Percentiles rank a stretch among this genome's conserved stretches.
Conservation (phyloP, 306 rosid species). For the Acacia acuminata region DNA sequence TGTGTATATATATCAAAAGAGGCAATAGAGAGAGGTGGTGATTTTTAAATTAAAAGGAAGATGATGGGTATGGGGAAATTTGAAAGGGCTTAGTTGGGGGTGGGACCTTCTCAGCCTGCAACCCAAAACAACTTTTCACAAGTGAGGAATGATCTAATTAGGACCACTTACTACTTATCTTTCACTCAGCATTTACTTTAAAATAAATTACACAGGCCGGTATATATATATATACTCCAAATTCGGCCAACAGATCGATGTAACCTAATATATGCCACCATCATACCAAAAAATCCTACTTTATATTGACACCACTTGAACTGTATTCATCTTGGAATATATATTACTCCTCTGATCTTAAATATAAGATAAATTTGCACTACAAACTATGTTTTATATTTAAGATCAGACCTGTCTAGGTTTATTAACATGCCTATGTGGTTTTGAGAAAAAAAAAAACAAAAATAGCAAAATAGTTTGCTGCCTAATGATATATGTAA, state of each 20-base stretch:
- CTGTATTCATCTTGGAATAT: neutral
- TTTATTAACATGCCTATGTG: neutral
- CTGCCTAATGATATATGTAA: neutral
- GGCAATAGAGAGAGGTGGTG: conserved; percentile 36
- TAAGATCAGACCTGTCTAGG: too few species aligned
- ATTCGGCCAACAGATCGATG: neutral
- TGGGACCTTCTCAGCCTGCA: conserved; percentile 46
- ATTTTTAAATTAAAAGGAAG: conserved; percentile 33
- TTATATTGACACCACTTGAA: conserved; percentile 14
- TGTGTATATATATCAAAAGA: conserved; percentile 38
- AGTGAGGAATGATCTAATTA: conserved; percentile 23
- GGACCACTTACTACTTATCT: conserved; percentile 36
- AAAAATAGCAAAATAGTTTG: neutral
- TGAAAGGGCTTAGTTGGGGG: conserved; percentile 52
- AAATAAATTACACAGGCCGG: conserved; percentile 22
- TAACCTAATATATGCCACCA: neutral
- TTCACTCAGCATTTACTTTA: neutral
- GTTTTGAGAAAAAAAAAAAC: neutral
- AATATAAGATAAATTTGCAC: too few species aligned
- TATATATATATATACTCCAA: neutral
- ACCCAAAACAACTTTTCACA: conserved; percentile 47
- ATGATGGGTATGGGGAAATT: conserved; percentile 29
- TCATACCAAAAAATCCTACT: conserved; percentile 9
- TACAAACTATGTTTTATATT: too few species aligned
- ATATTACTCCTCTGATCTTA: neutral